Evolutionary conservation across 2,329 filamentous ascomycete species (phyloP), one percentile per base, ranked within the genome.

Genomic region (Aspergillus novofumigatus): DNA sequence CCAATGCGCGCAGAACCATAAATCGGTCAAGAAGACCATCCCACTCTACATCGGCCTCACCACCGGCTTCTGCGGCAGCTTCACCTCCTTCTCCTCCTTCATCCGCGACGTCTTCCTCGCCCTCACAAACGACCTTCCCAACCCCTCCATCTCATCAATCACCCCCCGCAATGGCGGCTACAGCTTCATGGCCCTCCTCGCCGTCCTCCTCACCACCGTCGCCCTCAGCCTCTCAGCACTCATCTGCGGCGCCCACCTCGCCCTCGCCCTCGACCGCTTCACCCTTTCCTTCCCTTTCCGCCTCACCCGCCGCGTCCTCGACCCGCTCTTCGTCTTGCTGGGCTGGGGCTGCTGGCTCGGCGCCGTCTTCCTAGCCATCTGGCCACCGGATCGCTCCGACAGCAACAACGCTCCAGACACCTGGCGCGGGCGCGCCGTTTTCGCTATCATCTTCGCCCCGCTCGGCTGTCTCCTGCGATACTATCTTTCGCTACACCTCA

Each of bases 11-110:
- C 4, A 87, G 67, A 80, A 80, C 1, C 84, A 89, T 68, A 72
- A 82, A 41, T 79, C 85, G 4, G 76, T 80, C 28, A 96, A 96
- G 71, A 96, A 95, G 77, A 90, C 89, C 0, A 89, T 96, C 28
- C 92, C 93, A 0, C 79, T 96, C 0, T 96, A 95, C 69, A 88
- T 96, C 57, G 92, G 90, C 52, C 83, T 97, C 5, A 85, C 90
- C 0, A 96, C 89, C 0, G 93, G 89, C 10, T 94, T 94, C 72
- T 96, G 91, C 67, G 91, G 93, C 60, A 92, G 89, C 63, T 90
- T 94, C 67, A 97, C 92, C 0, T 92, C 89, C 9, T 96, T 96
- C 74, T 96, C 92, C 0, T 86, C 87, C 21, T 95, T 96, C 69
- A 86, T 92, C 49, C 83, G 90, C 6, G 92, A 96, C 66, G 75